A percentile compares a stretch with the other conserved stretches of the same genome.
These are phyloP conservation scores for Rhizophora mangle DNA, from an alignment of 345 rosid genomes.

Conservation along the genomic window DNA sequence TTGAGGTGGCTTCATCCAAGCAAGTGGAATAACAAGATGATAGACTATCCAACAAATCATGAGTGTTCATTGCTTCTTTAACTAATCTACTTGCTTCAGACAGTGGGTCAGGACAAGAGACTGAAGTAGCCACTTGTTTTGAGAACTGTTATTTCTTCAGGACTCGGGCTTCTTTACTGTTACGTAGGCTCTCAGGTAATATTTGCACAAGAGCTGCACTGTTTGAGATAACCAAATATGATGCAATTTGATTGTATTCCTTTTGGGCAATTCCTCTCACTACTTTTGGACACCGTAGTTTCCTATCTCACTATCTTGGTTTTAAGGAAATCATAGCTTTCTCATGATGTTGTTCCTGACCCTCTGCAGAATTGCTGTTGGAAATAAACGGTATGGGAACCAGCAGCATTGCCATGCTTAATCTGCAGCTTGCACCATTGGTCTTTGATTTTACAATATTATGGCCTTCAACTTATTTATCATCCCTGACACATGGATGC, in stretches of 20 bases:
- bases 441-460: neutral
- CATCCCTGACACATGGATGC: neutral
- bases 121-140: conserved; percentile 81
- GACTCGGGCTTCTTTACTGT: conserved; percentile 73
- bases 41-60: neutral
- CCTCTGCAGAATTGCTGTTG: too few species aligned
- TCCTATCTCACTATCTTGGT: too few species aligned
- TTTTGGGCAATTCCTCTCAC: neutral
- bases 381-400: too few species aligned
- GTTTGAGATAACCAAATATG: neutral
- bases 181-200: conserved; percentile 86
- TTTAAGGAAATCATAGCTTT: too few species aligned
- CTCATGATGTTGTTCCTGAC: too few species aligned
- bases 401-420: neutral
- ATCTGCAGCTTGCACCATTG: neutral
- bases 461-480: neutral
- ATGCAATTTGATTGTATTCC: too few species aligned
- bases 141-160: conserved; percentile 66
- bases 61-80: conserved; percentile 6
- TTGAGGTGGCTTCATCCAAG: conserved; percentile 86
- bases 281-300: too few species aligned
- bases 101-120: conserved; percentile 76
- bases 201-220: neutral
- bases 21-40: conserved; percentile 34
- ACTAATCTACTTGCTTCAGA: conserved; percentile 31